Base-by-base conservation (phyloP, 192 early-diverging fungal genomes). In the Obelidium mucronatum region DNA sequence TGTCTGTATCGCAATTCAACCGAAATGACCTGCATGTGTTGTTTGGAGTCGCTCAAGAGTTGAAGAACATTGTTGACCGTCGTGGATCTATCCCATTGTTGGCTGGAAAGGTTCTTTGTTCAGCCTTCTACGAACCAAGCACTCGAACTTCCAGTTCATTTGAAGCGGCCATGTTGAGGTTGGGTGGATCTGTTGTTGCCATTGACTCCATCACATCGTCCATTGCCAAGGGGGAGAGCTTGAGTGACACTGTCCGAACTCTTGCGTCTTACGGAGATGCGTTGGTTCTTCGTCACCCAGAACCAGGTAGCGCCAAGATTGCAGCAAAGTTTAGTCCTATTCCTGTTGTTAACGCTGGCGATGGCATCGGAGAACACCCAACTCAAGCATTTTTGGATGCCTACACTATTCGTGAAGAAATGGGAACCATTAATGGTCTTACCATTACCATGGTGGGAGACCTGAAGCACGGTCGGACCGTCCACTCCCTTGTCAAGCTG, bases 311-410 rank as follows among this genome's bases (percentile, higher is more conserved):
- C 74, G 93, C 92, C 30, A 82, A 89, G 66, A 75, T 87, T 26
- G 97, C 95, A 31, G 92, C 97, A 36, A 95, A 93, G 80, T 93
- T 90, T 83, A 91, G 94, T 39, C 93, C 90, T 77, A 90, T 97
- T 19, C 97, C 97, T 3, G 87, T 99, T 24, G 93, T 99, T 81
- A 98, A 97, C 75, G 97, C 95, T 40, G 97, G 97, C 61, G 96
- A 99, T 79, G 97, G 97, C 60, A 88, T 90, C 42, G 97, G 97
- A 39, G 97, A 99, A 88, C 97, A 99, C 84, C 97, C 97, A 40
- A 95, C 96, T 39, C 97, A 99, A 73, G 97, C 96, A 53, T 94
- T 99, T 86, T 86, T 99, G 65, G 97, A 99, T 79, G 86, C 92
- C 19, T 97, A 94, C 76, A 97, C 94, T n/a, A 96, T 97, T 75